Base-by-base conservation (phyloP, 805 yeast genomes). In the Saccharomycopsis sp. region DNA sequence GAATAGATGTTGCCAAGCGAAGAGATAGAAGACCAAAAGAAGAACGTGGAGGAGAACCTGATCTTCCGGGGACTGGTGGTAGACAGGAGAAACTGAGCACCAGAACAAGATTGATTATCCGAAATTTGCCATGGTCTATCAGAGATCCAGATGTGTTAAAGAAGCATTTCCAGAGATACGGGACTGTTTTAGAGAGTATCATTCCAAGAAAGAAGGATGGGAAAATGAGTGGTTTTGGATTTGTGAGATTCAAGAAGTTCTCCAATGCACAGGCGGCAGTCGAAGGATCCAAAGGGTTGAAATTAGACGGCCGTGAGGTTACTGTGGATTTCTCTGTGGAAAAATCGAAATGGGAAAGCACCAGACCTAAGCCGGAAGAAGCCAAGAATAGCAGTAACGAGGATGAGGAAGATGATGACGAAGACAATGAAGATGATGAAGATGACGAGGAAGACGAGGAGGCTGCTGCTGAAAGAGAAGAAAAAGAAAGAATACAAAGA, bases 101-200 rank as follows among this genome's bases (percentile, higher is more conserved):
- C 87, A 82, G 86, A 64, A 92, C 98, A 2, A 83, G 97, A 65
- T 75, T 94, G 59, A 91, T 94, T 64, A 78, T 94, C 44, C 81
- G 99, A 68, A 94, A 94, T 70, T 80, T 94, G 71, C 99, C 99
- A 12, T 94, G 99, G 99, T 86, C 97, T 15, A 85, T 94, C 52
- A 83, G 93, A 68, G 84, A 86, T 61, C 86, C 96, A 2, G 82
- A 82, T 2, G 83, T 81, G 57, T 76, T 94, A 66, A 84, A 80
- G 67, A 84, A 84, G 65, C 67, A 84, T 5, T 94, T 94, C 68
- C 73, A 78, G 58, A 83, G 83, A 67, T 94, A 75, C 69, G 99
- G 99, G 55, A 85, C 87, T 29, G 97, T 94, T 41, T 83, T 82
- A 24, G 97, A 91, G 67, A 96, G 93, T 0, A 83, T 84, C 64